These are phyloP conservation scores for Neotropicomus parvogracilis DNA, from an alignment of 1,284 basidiomycete species.

Conservation along the genomic window DNA sequence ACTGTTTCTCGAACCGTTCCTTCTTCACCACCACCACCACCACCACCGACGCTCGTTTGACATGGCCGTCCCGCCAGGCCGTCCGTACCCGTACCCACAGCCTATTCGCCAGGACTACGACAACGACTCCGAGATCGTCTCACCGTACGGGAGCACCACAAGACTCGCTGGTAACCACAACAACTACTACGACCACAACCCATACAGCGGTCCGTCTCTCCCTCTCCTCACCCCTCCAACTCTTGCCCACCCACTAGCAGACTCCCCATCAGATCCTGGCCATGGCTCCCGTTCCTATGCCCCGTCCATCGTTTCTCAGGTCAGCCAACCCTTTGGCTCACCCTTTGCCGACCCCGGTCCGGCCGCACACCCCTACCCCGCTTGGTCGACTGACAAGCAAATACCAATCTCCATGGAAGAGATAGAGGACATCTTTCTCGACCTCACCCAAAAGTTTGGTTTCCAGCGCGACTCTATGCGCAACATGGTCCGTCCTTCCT, in stretches of 20 bases:
- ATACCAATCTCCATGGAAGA: slow-evolving; percentile 98
- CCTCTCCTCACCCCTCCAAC: slow-evolving; percentile 5
- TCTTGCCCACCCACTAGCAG: slow-evolving; percentile 32
- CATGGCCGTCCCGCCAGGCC: slow-evolving; percentile 24
- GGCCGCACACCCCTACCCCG: slow-evolving; percentile 80
- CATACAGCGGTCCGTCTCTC: slow-evolving; percentile 19
- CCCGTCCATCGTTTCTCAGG: slow-evolving; percentile 55
- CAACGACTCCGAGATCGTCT: slow-evolving; percentile 29
- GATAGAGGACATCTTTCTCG: slow-evolving; percentile 98
- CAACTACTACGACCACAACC: slow-evolving; percentile 23
- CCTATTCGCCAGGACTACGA: slow-evolving; percentile 36
- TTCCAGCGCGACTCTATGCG: slow-evolving; percentile 94
- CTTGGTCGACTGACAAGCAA: slow-evolving; percentile 90
- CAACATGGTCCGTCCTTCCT: slow-evolving; percentile 66
- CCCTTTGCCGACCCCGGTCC: slow-evolving; percentile 59
- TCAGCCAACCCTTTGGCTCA: slow-evolving; percentile 52
- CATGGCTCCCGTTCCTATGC: slow-evolving; percentile 45
- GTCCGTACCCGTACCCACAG: slow-evolving; percentile 26
- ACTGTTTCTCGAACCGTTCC: slow-evolving; percentile 6
- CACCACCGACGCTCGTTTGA: slow-evolving; percentile 29
- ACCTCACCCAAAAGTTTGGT: slow-evolving; percentile 98
- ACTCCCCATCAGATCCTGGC: slow-evolving; percentile 43
- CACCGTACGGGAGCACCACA: slow-evolving; percentile 33
- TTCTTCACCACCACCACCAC: slow-evolving; percentile 9
- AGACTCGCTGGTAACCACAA: slow-evolving; percentile 30